Base-by-base conservation (phyloP, 345 rosid genomes). In the Salix dunnii region DNA sequence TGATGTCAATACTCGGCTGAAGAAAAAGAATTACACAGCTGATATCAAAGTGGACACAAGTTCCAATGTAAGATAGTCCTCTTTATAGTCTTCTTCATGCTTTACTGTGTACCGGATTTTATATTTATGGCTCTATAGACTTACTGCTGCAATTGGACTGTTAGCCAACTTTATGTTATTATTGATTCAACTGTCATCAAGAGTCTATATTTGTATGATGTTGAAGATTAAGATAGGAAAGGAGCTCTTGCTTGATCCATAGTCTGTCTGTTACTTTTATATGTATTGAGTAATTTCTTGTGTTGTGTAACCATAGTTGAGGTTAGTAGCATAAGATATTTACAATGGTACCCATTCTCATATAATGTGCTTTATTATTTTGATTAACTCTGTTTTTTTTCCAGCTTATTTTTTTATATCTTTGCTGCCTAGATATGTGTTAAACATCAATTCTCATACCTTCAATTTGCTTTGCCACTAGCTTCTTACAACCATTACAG, bases 1-100 rank as follows among this genome's bases (percentile, higher is more conserved):
- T 77, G 99, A 96, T 90, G 88, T 96, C 36, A 83, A 77, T 74
- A 91, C 97, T 46, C 97, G 89, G 88, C 85, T 94, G 84, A 96
- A 88, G 85, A 82, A 79, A 74, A 82, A 82, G 74, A 82, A 82
- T 60, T 68, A 78, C 71, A 82, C 82, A 12, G 75, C 80, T 48
- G 82, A 82, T 73, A 46, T 82, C 7, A 82, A 82, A 78, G 85
- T 82, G 18, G 85, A 82, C 72, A 82, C 85, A 7, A 72, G 70
- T 60, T 70, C 97, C 63, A 91, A 94, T 55, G 97, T 92, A 82
- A 84, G 97, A 78, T 20, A 13, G 91, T 31, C 33, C 33, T 31
- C 33, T 4, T 31, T 31, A 4, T 31, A 31, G 33, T 31, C 33
- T 31, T 31, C 33, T 31, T 3, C 33, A 31, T 31, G 5, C 33